Evolutionary conservation across 2,329 filamentous ascomycete species (phyloP).

Genomic region (Ophiostoma sp.): DNA sequence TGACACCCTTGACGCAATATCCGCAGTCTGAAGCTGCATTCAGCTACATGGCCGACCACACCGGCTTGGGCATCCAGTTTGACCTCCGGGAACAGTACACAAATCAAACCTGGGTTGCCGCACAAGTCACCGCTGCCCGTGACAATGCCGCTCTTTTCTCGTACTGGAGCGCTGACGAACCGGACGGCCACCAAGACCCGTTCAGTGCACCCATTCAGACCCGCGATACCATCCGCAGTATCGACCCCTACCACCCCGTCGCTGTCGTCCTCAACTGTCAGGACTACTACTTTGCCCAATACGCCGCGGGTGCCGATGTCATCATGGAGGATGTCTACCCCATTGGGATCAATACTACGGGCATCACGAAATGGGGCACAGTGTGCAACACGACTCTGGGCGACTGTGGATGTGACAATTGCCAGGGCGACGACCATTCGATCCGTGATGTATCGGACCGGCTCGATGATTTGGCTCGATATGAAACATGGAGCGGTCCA

Average conservation of each 20-base stretch:
- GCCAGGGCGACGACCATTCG: conserved; percentile 48
- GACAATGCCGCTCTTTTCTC: conserved; percentile 44
- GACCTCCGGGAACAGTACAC: conserved; percentile 47
- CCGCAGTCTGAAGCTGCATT: conserved; percentile 41
- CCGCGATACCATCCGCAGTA: conserved; percentile 46
- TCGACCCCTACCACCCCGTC: conserved; percentile 64
- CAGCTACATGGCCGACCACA: conserved; percentile 41
- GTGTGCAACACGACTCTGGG: conserved; percentile 60
- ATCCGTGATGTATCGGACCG: conserved; percentile 52
- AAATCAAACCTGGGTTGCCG: conserved; percentile 44
- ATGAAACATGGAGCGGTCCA: conserved; percentile 42
- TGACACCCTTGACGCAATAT: conserved; percentile 46
- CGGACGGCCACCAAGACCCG: conserved; percentile 58
- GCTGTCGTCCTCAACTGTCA: conserved; percentile 61
- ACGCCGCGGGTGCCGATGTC: conserved; percentile 54
- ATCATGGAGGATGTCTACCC: conserved; percentile 63
- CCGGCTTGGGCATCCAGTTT: conserved; percentile 47
- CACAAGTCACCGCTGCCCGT: conserved; percentile 44
- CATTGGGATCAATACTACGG: conserved; percentile 55
- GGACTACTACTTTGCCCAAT: conserved; percentile 60
- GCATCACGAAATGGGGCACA: conserved; percentile 57
- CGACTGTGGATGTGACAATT: conserved; percentile 65
- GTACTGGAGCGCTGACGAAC: conserved; percentile 52
- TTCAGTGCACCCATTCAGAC: conserved; percentile 48
- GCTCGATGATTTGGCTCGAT: conserved; percentile 38